phyloP scores from a whole-genome alignment of 202 grass and related monocot genomes.

The Dendrocalamus latiflorus region DNA sequence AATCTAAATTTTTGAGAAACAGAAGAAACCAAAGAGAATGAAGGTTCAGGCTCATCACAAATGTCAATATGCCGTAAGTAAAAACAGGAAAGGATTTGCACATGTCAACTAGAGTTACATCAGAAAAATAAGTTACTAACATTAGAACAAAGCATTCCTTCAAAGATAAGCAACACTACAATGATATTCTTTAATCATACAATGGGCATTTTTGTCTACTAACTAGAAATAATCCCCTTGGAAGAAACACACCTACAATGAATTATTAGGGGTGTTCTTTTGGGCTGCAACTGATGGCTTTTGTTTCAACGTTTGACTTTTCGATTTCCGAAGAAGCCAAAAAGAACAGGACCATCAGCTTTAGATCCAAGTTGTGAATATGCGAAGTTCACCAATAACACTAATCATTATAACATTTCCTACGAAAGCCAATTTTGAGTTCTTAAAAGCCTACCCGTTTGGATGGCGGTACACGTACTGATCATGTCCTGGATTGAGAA shows the following conservation, averaged over 20 bases:
- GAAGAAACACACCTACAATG: background rate
- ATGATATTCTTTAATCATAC: background rate
- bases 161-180: background rate
- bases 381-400: background rate
- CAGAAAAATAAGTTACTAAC: background rate
- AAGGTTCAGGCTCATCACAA: background rate
- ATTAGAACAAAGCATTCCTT: background rate
- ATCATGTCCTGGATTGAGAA: conserved; percentile 84
- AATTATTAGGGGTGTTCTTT: background rate
- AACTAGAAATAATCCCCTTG: background rate
- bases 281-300: too few relatives aligned
- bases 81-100: background rate
- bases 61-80: background rate
- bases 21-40: conserved; percentile 18
- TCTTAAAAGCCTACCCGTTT: conserved; percentile 53
- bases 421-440: background rate
- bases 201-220: background rate
- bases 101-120: background rate
- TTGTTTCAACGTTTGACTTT: too few relatives aligned
- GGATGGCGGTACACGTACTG: conserved; percentile 89
- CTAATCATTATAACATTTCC: background rate
- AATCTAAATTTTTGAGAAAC: conserved; percentile 39
- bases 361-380: background rate
- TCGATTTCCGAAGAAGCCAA: too few relatives aligned
- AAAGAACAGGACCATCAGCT: background rate